Evolutionary conservation across 2,329 filamentous ascomycete species (phyloP), one percentile per base, ranked within the genome.

Genomic region (Diaporthe sp.): DNA sequence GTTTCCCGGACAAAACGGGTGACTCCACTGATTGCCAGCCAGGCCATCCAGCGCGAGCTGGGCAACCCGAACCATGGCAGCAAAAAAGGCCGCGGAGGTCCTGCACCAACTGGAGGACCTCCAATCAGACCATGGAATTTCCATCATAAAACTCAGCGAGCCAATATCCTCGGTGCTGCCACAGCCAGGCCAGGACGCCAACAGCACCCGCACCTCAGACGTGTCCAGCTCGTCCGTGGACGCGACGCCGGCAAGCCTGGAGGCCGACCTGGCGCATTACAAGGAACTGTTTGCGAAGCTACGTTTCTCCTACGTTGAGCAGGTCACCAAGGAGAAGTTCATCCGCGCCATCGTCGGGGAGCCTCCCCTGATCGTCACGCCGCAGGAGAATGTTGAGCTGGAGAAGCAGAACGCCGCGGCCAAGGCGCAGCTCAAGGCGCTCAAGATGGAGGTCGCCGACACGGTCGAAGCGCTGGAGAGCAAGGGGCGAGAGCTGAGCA

Each of bases 311-410:
- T 98, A 98, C 84, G 94, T 98, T 79, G 97, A 99, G 84, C 97
- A 98, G 86, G 95, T 98, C 76, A 98, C 96, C 58, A 99, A 98
- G 85, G 97, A 99, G 83, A 97, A 98, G 81, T 98, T 98, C 83
- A 92, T 99, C 71, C 94, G 95, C 78, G 93, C 94, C 77, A 97
- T 98, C 78, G 95, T 97, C 22, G 95, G 94, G 76, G 94, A 98
- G 76, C 95, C 96, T 65, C 97, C 96, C 0, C 88, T 96, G 22
- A 93, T 98, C 59, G 94, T 97, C 73, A 93, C 93, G 53, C 91
- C 92, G 56, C 90, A 92, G 78, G 96, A 98, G 81, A 98, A 98
- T 81, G 86, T 93, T 63, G 92, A 92, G 73, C 85, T 97, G 32
- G 94, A 97, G 81, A 87, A 84, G 78, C 87, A 89, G 73, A 92